These are phyloP conservation scores for Penicillium occitanis DNA, from an alignment of 2,329 filamentous ascomycete genomes.

Conservation along the genomic window DNA sequence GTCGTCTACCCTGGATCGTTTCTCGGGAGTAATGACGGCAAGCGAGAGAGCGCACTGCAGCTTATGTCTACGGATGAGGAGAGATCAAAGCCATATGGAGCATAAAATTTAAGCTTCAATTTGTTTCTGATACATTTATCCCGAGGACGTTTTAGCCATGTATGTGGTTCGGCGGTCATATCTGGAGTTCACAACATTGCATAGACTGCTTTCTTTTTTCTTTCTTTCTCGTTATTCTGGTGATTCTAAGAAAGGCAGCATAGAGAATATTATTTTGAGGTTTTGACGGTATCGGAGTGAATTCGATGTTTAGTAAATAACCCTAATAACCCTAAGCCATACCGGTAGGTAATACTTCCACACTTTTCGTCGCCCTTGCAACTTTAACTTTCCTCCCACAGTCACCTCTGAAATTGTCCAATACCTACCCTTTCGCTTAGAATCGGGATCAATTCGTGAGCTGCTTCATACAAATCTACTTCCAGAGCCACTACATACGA, in stretches of 20 bases:
- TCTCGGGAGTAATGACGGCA: neutral
- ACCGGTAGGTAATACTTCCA: neutral
- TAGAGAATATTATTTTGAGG: neutral
- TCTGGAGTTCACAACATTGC: neutral
- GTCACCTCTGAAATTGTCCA: neutral
- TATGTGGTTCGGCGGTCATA: neutral
- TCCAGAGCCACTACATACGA: neutral
- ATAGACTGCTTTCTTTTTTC: neutral
- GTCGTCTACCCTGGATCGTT: neutral
- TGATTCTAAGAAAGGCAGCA: neutral
- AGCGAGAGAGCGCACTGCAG: neutral
- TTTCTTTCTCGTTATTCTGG: neutral
- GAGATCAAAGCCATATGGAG: neutral
- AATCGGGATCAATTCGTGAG: neutral
- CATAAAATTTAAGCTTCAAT: neutral
- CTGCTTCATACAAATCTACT: neutral
- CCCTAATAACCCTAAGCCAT: neutral
- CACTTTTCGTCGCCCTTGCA: neutral
- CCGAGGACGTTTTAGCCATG: neutral
- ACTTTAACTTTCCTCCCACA: neutral
- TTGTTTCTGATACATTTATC: neutral
- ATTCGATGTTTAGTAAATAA: neutral
- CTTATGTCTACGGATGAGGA: neutral
- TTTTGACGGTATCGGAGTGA: neutral
- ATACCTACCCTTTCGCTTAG: neutral